Percentiles rank a stretch among this genome's conserved stretches.
Evolutionary conservation across 768 basidiomycete genomes (phyloP).

Genomic region (Rhodosporidiobolus odoratus): DNA sequence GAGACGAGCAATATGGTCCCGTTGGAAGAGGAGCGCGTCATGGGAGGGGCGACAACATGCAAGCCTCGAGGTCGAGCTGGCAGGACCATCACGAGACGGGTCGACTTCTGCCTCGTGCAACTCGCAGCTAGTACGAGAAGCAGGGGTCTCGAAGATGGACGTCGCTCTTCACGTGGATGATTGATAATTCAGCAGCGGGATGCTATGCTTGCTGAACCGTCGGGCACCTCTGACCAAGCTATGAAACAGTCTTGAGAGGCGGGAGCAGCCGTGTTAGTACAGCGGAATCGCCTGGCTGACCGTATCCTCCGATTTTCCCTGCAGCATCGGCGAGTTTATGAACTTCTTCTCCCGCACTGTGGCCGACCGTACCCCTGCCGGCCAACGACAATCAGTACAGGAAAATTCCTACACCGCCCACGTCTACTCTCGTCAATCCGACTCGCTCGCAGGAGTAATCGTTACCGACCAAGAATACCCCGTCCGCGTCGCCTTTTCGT

Average conservation of each 20-base stretch:
- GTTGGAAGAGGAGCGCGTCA: background rate
- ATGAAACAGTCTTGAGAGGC: no score
- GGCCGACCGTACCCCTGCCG: constrained; percentile 58
- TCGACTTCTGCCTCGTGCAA: no score
- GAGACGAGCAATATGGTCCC: no score
- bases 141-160: no score
- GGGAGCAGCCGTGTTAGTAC: no score
- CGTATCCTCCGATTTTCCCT: background rate
- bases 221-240: no score
- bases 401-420: constrained; percentile 91
- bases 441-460: constrained; percentile 62
- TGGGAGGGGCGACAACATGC: background rate
- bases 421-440: constrained; percentile 86
- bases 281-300: background rate
- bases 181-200: no score
- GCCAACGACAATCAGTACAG: constrained; percentile 86
- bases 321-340: constrained; percentile 75
- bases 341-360: constrained; percentile 90
- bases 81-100: background rate
- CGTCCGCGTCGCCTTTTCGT: constrained; percentile 89
- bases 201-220: no score
- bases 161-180: no score
- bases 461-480: constrained; percentile 96
- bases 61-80: background rate
- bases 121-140: no score